These are phyloP conservation scores for Xerocomus brunneocitrinus DNA, from an alignment of 768 basidiomycete genomes.

Conservation along the genomic window DNA sequence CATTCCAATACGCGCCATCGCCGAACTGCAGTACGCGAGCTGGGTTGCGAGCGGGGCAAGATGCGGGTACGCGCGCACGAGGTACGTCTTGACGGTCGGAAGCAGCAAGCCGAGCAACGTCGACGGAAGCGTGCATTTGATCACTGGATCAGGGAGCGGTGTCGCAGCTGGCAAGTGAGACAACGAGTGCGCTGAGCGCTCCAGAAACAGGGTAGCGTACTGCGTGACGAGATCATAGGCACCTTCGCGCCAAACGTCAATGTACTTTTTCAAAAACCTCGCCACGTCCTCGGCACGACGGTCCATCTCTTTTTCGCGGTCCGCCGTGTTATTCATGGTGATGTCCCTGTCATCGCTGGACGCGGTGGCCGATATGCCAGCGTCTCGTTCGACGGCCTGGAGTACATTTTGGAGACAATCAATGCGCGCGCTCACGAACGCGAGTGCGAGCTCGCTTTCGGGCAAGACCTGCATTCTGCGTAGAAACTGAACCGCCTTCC, in stretches of 20 bases:
- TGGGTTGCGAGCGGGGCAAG: conserved; percentile 88
- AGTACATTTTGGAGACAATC: conserved; percentile 57
- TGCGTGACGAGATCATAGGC: conserved; percentile 91
- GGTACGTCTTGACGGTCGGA: conserved; percentile 54
- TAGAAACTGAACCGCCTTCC: conserved; percentile 86
- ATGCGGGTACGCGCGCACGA: conserved; percentile 57
- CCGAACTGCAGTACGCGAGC: conserved; percentile 87
- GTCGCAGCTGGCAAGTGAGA: conserved; percentile 16
- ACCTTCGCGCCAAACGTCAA: conserved; percentile 89
- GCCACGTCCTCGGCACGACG: conserved; percentile 68
- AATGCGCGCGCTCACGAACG: conserved; percentile 74
- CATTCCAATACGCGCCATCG: conserved; percentile 87
- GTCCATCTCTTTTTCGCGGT: conserved; percentile 45
- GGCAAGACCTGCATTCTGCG: conserved; percentile 74
- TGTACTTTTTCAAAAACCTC: conserved; percentile 77
- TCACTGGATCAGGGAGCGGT: conserved; percentile 25
- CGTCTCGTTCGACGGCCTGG: conserved; percentile 45
- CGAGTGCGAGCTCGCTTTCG: conserved; percentile 76
- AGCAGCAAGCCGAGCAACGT: conserved; percentile 51
- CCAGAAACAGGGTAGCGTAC: conserved; percentile 85
- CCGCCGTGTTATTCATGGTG: conserved; percentile 21
- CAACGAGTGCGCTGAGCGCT: conserved; percentile 40
- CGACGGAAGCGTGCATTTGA: conserved; percentile 28
- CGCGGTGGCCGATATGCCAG: conserved; percentile 31
- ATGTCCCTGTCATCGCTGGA: conserved; percentile 11